phyloP scores from a whole-genome alignment of 352 stramenopile species.

The Phytopythium sindhum region DNA sequence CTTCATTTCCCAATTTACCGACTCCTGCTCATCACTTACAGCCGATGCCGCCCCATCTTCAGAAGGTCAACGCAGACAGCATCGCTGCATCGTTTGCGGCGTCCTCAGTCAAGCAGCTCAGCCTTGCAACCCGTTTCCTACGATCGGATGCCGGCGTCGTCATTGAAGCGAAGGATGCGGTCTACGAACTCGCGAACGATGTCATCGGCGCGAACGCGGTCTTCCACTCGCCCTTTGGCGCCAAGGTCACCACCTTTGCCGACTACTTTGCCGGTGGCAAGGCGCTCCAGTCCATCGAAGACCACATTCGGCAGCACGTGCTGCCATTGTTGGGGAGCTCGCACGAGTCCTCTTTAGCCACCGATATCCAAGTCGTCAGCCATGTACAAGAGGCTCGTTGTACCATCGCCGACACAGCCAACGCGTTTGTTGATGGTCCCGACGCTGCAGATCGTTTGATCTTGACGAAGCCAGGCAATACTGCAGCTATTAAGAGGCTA shows the following conservation, averaged over 20 bases:
- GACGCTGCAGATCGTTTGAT: constrained; percentile 91
- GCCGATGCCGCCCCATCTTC: background rate
- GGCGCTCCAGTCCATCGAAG: constrained; percentile 86
- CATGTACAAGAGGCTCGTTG: constrained; percentile 93
- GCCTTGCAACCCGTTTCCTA: background rate
- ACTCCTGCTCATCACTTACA: background rate
- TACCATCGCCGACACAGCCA: constrained; percentile 87
- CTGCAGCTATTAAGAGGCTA: constrained; percentile 84
- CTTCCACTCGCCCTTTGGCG: constrained; percentile 67
- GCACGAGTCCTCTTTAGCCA: constrained; percentile 88
- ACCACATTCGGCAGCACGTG: constrained; percentile 85
- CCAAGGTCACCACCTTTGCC: constrained; percentile 86
- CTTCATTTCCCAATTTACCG: background rate
- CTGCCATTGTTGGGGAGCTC: constrained; percentile 96
- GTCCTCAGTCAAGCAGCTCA: background rate
- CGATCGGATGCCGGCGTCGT: background rate
- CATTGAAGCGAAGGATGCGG: background rate
- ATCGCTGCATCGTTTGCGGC: background rate
- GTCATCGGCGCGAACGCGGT: constrained; percentile 49
- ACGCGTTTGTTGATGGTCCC: constrained; percentile 79
- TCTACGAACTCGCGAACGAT: constrained; percentile 11
- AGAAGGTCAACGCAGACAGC: background rate
- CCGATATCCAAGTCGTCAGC: constrained; percentile 78
- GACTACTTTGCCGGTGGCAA: constrained; percentile 94
- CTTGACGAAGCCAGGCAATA: constrained; percentile 88